Evolutionary conservation across 345 rosid genomes (phyloP).

Genomic region (Eucalyptus albens): DNA sequence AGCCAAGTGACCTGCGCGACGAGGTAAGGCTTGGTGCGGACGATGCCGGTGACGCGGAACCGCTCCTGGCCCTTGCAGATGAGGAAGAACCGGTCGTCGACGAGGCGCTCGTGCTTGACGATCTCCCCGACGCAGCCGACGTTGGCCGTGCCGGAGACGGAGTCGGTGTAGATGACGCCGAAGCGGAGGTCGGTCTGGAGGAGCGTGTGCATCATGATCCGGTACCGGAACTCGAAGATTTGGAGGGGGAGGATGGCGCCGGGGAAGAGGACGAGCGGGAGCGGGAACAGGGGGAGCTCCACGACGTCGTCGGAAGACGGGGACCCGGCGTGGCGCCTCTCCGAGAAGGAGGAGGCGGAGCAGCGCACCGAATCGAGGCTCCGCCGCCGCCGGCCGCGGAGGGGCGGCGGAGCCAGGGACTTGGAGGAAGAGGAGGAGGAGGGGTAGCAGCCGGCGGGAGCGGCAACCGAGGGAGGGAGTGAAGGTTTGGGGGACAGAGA

Average conservation of each 20-base stretch:
- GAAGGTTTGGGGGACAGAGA: constrained; percentile 11
- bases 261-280: constrained; percentile 85
- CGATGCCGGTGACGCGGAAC: constrained; percentile 58
- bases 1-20: constrained; percentile 85
- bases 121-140: constrained; percentile 94
- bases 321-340: constrained; percentile 28
- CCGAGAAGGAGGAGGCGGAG: constrained; percentile 47
- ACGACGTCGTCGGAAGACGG: constrained; percentile 49
- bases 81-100: constrained; percentile 82
- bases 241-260: constrained; percentile 92
- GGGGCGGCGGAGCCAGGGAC: not conserved
- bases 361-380: constrained; percentile 9
- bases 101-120: constrained; percentile 79
- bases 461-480: constrained; percentile 8
- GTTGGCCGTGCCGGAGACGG: constrained; percentile 53
- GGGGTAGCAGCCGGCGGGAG: constrained; percentile 21
- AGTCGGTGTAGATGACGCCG: constrained; percentile 76
- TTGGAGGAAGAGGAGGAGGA: constrained; percentile 16
- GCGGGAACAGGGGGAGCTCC: constrained; percentile 86
- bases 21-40: constrained; percentile 81
- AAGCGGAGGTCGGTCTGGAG: constrained; percentile 88
- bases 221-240: constrained; percentile 97
- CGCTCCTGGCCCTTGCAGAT: constrained; percentile 90
- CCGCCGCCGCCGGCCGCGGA: constrained; percentile 8
- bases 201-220: constrained; percentile 97